These are phyloP conservation scores for Amylocarpus encephaloides DNA, from an alignment of 2,329 filamentous ascomycete species.

Conservation along the genomic window DNA sequence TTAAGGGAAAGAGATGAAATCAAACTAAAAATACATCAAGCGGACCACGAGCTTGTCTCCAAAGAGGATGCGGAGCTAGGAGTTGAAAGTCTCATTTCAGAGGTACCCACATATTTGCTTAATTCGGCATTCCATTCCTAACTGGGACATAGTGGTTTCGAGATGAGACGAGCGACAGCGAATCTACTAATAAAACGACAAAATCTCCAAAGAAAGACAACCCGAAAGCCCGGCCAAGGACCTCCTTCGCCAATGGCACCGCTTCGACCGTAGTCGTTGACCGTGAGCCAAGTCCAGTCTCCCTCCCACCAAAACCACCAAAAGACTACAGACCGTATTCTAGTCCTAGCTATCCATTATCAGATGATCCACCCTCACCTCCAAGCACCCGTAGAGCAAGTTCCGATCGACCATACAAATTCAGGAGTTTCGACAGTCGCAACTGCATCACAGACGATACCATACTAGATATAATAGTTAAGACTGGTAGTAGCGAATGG, in stretches of 20 bases:
- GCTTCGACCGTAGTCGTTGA: too few relatives aligned
- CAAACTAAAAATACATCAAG: not conserved
- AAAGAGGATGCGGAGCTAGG: not conserved
- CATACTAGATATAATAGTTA: conserved; percentile 5
- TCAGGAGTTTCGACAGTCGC: conserved; percentile 54
- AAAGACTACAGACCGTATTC: not conserved
- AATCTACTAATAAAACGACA: not conserved
- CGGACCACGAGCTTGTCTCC: not conserved
- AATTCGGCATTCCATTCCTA: not conserved
- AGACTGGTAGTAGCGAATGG: conserved; percentile 2
- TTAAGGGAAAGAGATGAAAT: not conserved
- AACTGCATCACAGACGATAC: conserved; percentile 1
- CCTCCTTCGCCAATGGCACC: too few relatives aligned
- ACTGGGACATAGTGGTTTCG: not conserved
- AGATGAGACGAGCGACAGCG: not conserved
- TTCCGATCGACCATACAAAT: conserved; percentile 59
- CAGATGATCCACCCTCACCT: not conserved
- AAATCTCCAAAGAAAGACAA: too few relatives aligned
- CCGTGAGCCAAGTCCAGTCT: too few relatives aligned
- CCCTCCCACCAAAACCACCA: not conserved
- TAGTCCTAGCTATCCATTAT: not conserved
- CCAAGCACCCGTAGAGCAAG: not conserved
- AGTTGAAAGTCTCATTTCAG: not conserved
- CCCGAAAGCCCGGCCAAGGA: too few relatives aligned
- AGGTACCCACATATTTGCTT: not conserved